These are phyloP conservation scores for Daldinia eschscholtzii DNA, from an alignment of 2,329 filamentous ascomycete genomes.

Conservation along the genomic window DNA sequence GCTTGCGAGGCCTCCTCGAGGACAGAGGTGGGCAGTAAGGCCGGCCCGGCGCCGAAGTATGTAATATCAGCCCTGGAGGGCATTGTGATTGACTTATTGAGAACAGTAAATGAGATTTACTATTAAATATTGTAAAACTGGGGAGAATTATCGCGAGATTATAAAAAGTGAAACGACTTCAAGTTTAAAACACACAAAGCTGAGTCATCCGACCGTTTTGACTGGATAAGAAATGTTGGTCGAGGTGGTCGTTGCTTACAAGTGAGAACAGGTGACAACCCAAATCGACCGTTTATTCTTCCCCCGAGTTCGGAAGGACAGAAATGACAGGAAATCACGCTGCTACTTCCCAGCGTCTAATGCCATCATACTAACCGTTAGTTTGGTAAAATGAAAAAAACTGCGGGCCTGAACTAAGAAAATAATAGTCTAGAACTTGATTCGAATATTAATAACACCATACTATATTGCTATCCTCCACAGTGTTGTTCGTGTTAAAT, in stretches of 20 bases:
- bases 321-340: slow-evolving; percentile 28
- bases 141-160: not conserved
- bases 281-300: slow-evolving; percentile 19
- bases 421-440: slow-evolving; percentile 17
- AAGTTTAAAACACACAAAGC: slow-evolving; percentile 18
- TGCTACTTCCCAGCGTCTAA: slow-evolving; percentile 15
- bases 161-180: not conserved
- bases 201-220: slow-evolving; percentile 34
- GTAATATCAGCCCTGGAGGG: slow-evolving; percentile 42
- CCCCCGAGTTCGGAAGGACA: slow-evolving; percentile 43
- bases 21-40: slow-evolving; percentile 84
- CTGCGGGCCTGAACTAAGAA: slow-evolving; percentile 20
- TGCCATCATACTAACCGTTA: slow-evolving; percentile 29
- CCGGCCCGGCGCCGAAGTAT: slow-evolving; percentile 93
- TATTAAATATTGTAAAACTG: not conserved
- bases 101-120: not conserved
- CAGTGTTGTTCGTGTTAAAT: not conserved
- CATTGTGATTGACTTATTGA: slow-evolving; percentile 28
- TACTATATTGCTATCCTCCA: not conserved
- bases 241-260: slow-evolving; percentile 12
- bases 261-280: slow-evolving; percentile 34
- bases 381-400: slow-evolving; percentile 27
- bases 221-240: slow-evolving; percentile 19
- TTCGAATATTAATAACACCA: slow-evolving; percentile 5
- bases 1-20: slow-evolving; percentile 81